Conservation (phyloP, 192 early-diverging fungal species). For the Polychytrium aggregatum region DNA sequence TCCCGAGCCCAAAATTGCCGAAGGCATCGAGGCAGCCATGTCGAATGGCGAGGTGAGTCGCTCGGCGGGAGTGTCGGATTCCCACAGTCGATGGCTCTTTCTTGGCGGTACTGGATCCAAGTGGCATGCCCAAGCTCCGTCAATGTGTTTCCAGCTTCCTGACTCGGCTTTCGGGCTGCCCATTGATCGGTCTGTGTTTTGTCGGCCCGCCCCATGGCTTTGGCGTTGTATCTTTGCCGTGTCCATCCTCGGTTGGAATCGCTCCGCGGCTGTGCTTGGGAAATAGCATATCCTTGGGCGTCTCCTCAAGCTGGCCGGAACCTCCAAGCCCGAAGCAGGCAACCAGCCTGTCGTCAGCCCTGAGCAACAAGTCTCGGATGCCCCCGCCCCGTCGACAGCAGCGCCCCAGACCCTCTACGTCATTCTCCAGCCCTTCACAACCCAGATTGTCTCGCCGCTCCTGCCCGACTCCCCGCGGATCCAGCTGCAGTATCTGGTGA, state of each 20-base stretch:
- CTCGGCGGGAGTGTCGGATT: too few relatives aligned
- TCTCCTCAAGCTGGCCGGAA: constrained; percentile 21
- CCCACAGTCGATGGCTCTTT: too few relatives aligned
- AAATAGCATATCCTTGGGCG: constrained; percentile 18
- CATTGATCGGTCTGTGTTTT: background rate
- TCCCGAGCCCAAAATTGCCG: constrained; percentile 13
- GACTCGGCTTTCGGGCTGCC: background rate
- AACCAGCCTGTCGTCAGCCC: background rate
- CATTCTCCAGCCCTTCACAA: constrained; percentile 25
- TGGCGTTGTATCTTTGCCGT: too few relatives aligned
- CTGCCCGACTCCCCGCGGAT: constrained; percentile 1
- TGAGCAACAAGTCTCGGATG: too few relatives aligned
- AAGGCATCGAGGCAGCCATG: constrained; percentile 17
- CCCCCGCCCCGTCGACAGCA: background rate
- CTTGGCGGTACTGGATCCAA: too few relatives aligned
- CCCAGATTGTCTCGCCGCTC: constrained; percentile 9
- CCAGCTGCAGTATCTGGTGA: constrained; percentile 14
- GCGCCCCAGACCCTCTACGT: constrained; percentile 16
- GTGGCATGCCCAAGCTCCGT: background rate
- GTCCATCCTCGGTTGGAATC: too few relatives aligned
- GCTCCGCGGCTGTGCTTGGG: background rate
- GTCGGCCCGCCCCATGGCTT: too few relatives aligned
- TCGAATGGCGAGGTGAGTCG: constrained; percentile 16
- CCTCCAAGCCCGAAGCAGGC: background rate
- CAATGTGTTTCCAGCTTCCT: background rate